Conservation (phyloP, 1,284 basidiomycete species). For the Phylloporus sp. region DNA sequence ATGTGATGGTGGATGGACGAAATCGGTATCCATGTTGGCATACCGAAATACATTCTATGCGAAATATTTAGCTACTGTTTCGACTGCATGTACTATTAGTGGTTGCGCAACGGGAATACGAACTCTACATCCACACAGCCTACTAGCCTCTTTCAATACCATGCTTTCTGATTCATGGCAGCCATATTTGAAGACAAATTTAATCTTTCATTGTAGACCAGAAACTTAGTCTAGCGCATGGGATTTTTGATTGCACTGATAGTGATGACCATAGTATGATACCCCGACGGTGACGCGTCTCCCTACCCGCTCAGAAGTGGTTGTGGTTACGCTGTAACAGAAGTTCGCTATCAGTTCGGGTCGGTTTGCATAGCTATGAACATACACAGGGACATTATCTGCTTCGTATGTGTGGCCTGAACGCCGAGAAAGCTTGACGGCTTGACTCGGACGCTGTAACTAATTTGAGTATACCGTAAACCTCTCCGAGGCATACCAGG, state of each 20-base stretch:
- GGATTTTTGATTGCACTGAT: too few relatives aligned
- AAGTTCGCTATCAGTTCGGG: background rate
- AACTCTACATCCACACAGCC: too few relatives aligned
- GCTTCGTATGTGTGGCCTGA: background rate
- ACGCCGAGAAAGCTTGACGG: background rate
- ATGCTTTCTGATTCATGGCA: too few relatives aligned
- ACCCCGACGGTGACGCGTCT: background rate
- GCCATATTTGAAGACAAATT: background rate
- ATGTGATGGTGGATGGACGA: background rate
- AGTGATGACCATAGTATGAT: background rate
- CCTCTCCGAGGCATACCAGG: background rate
- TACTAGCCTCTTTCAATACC: too few relatives aligned
- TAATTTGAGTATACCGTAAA: background rate
- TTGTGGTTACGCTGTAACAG: background rate
- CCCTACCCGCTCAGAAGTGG: background rate
- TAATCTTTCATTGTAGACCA: background rate
- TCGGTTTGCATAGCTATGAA: background rate
- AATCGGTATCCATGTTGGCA: background rate
- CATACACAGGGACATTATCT: background rate
- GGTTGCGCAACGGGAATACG: too few relatives aligned
- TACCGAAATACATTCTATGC: background rate
- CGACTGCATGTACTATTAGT: background rate
- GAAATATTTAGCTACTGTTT: background rate
- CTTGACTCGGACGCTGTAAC: background rate
- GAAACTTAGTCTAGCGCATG: background rate